Base-by-base conservation (phyloP, 108 stramenopile genomes). In the Skeletonema costatum region DNA sequence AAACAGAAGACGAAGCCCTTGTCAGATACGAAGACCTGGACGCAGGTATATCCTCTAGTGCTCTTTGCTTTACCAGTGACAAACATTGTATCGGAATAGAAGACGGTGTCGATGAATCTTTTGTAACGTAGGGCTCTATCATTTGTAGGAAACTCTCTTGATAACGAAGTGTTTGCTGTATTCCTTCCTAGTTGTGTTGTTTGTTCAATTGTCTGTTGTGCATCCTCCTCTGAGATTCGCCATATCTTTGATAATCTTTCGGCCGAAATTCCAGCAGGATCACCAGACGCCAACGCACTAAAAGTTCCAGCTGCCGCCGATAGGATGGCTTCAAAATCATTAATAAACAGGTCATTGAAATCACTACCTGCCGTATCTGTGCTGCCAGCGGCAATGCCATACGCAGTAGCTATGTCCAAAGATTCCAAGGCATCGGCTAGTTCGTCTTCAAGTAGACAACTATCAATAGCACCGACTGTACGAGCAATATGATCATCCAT, bases 61-160 rank as follows among this genome's bases (percentile, higher is more conserved):
- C 75, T 76, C 50, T 70, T 76, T n/a, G 63, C 53, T 41, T 76
- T 76, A 6, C 16, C 53, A 13, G 82, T 73, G 2, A 77, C 76
- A n/a, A 68, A 63, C 41, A 82, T 56, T 17, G 81, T 82, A 35
- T 82, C 81, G 39, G 76, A 76, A 70, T 65, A 82, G 42, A 82
- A 76, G 14, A 64, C 19, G 6, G 58, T 58, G 5, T 71, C 33
- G 2, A 83, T 60, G 14, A 1, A 46, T 3, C 77, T 68, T 36
- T 64, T 29, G 50, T 79, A 77, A 19, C 81, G 64, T 30, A 80
- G 39, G 1, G 74, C 73, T 13, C 66, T 33, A 44, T 79, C 78
- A 41, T 74, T 78, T 44, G 82, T 83, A 1, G 48, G 8, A 30
- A 73, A 74, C 25, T 83, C 78, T 53, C 83, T 68, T 3, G 73